Evolutionary conservation across 2,329 filamentous ascomycete species (phyloP).

Genomic region (Arthrobotrys iridis): DNA sequence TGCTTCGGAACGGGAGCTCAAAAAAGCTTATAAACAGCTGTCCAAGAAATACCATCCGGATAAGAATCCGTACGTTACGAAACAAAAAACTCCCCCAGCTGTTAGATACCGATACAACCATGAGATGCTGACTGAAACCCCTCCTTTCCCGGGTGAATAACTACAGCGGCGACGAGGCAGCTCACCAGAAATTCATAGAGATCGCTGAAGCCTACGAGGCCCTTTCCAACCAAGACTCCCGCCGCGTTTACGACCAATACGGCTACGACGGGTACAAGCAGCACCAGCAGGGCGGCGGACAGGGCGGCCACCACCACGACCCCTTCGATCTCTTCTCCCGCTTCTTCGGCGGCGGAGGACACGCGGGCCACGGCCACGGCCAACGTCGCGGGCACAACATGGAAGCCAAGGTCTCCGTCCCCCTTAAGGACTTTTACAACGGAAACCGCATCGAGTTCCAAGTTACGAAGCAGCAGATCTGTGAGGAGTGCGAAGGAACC

Average conservation of each 20-base stretch:
- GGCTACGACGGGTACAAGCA: slow-evolving; percentile 91
- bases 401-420: slow-evolving; percentile 81
- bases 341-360: slow-evolving; percentile 92
- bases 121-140: too few species aligned
- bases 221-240: slow-evolving; percentile 79
- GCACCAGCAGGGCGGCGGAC: slow-evolving; percentile 76
- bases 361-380: slow-evolving; percentile 72
- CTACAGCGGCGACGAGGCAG: slow-evolving; percentile 76
- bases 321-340: slow-evolving; percentile 96
- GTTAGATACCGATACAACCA: too few species aligned
- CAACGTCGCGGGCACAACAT: slow-evolving; percentile 87
- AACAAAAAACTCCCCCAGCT: too few species aligned
- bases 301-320: slow-evolving; percentile 73
- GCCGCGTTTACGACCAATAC: slow-evolving; percentile 91
- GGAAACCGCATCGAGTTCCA: slow-evolving; percentile 86
- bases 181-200: slow-evolving; percentile 90
- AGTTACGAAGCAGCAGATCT: slow-evolving; percentile 94
- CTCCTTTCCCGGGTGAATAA: too few species aligned
- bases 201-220: slow-evolving; percentile 96
- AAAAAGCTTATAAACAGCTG: slow-evolving; percentile 87
- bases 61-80: slow-evolving; percentile 96
- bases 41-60: slow-evolving; percentile 98
- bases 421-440: slow-evolving; percentile 91
- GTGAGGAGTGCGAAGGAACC: slow-evolving; percentile 86
- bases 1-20: slow-evolving; percentile 87